Evolutionary conservation across 192 early-diverging fungal genomes (phyloP).

Genomic region (Globomyces pollinis-pini): DNA sequence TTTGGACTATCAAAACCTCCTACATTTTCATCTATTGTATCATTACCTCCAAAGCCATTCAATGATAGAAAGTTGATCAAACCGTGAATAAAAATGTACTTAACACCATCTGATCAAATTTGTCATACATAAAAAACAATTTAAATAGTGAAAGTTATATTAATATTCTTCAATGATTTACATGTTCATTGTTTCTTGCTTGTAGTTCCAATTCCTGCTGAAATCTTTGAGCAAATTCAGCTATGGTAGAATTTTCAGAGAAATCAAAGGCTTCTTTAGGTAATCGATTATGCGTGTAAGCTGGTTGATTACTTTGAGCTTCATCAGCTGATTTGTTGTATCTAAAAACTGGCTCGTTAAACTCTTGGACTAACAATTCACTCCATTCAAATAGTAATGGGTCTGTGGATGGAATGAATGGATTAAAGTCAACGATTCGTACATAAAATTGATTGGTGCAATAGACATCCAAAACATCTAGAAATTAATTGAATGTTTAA

Average conservation of each 20-base stretch:
- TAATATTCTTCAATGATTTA: too few relatives aligned
- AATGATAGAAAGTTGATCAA: too few relatives aligned
- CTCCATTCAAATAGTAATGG: conserved; percentile 75
- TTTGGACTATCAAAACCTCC: too few relatives aligned
- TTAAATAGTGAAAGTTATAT: too few relatives aligned
- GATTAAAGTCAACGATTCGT: conserved; percentile 90
- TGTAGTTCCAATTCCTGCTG: too few relatives aligned
- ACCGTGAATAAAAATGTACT: too few relatives aligned
- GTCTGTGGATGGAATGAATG: conserved; percentile 73
- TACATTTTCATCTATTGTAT: too few relatives aligned
- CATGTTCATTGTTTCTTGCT: too few relatives aligned
- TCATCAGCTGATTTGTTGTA: conserved; percentile 27
- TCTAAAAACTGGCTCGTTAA: conserved; percentile 14
- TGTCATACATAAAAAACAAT: too few relatives aligned
- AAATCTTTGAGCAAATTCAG: not conserved
- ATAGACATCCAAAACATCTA: conserved; percentile 90
- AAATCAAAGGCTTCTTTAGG: conserved; percentile 70
- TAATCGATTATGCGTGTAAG: conserved; percentile 57
- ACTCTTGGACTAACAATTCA: conserved; percentile 56
- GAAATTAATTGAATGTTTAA: not conserved
- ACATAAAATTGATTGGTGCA: conserved; percentile 53
- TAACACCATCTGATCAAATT: too few relatives aligned
- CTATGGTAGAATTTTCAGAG: conserved; percentile 29
- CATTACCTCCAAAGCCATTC: too few relatives aligned
- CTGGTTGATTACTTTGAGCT: conserved; percentile 37